Percentiles rank a stretch among this genome's conserved stretches.
These are phyloP conservation scores for Phialemoniopsis sp. DNA, from an alignment of 2,329 filamentous ascomycete species.

Conservation along the genomic window DNA sequence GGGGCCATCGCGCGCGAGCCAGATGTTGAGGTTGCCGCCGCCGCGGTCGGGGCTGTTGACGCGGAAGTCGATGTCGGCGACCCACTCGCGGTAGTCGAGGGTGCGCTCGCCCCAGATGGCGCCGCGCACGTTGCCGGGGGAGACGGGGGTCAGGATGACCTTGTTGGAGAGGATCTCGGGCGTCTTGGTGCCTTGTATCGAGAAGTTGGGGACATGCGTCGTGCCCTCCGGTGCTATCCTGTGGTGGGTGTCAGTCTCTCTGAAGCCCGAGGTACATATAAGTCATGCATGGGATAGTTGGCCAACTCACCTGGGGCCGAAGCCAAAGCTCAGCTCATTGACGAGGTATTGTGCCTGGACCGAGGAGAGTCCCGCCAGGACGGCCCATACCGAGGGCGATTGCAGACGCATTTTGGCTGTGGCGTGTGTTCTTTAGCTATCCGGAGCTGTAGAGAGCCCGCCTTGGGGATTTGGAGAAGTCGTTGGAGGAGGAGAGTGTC, in stretches of 20 bases:
- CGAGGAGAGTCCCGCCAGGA: conserved; percentile 35
- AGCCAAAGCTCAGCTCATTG: conserved; percentile 74
- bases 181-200: conserved; percentile 48
- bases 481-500: not conserved
- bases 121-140: conserved; percentile 79
- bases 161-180: conserved; percentile 80
- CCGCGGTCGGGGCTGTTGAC: conserved; percentile 80
- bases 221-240: conserved; percentile 63
- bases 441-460: conserved; percentile 1
- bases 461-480: not conserved
- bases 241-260: no score
- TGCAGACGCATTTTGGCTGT: conserved; percentile 9
- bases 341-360: conserved; percentile 63
- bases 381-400: conserved; percentile 9
- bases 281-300: no score
- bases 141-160: conserved; percentile 83
- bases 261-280: no score
- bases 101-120: conserved; percentile 72
- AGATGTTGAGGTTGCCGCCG: conserved; percentile 87
- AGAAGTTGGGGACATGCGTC: conserved; percentile 49
- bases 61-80: conserved; percentile 81
- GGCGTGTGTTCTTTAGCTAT: no score
- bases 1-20: conserved; percentile 73
- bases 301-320: conserved; percentile 54
- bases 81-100: conserved; percentile 67